Evolutionary conservation across 306 rosid species (phyloP), one percentile per base, ranked within the genome.

Genomic region (Cyamopsis tetragonoloba): DNA sequence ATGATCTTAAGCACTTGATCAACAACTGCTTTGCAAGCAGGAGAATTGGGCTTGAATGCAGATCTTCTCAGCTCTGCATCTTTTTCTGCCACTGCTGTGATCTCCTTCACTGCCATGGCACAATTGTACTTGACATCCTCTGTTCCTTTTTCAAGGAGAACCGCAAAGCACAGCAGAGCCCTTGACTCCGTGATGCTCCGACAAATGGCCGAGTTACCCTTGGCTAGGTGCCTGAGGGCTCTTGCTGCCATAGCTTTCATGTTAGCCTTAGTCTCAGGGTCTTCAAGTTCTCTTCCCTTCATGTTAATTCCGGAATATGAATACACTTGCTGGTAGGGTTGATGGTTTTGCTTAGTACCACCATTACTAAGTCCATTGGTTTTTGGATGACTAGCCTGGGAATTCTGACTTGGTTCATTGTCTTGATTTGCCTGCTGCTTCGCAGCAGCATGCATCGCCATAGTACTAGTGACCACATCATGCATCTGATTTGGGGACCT

Each of bases 231-330:
- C 84, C 91, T 79, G 20, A 89, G 85, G 8, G 96, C 96, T 68
- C 70, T 77, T n/a, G 93, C 96, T 24, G 96, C 83, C 95, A 83
- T 87, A 12, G 93, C 96, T 44, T 89, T 89, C 89, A 89, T 85
- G 53, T 31, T 38, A 42, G 87, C 84, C 84, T 89, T 89, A n/a
- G 70, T 85, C 12, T 71, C 83, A 14, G 95, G 82, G 64, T 89
- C 91, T 70, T 89, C 96, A 32, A 22, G 26, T 32, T 89, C 96
- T 63, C 95, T 77, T 20, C 89, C 95, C 55, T 81, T 86, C 46
- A 71, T 50, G 79, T 57, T 77, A 13, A 81, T 53, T 13, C 87
- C 90, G 0, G 85, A 69, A 49, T 61, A 72, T 1, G 82, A 53
- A 66, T 44, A 51, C 17, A 64, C 77, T 9, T 79, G 82, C 32